Evolutionary conservation across 768 basidiomycete species (phyloP).

Genomic region (Leccinum pellstonianum): DNA sequence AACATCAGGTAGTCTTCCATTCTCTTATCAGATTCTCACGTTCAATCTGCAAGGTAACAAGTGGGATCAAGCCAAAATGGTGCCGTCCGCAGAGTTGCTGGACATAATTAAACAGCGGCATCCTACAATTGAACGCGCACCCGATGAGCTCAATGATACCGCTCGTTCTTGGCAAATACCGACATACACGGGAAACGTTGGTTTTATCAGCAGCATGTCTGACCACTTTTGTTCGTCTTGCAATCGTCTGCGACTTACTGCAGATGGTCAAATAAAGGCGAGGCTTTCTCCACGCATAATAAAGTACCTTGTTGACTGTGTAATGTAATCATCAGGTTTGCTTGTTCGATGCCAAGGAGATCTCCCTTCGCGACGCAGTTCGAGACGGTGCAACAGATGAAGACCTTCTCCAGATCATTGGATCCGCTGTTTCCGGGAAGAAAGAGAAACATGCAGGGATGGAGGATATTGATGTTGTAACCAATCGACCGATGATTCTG

Average conservation of each 20-base stretch:
- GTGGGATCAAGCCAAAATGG: constrained; percentile 82
- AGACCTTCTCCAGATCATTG: constrained; percentile 59
- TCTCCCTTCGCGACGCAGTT: constrained; percentile 76
- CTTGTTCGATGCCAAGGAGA: constrained; percentile 80
- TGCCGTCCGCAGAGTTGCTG: constrained; percentile 69
- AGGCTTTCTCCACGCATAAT: constrained; percentile 3
- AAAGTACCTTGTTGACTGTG: background rate
- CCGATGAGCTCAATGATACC: constrained; percentile 77
- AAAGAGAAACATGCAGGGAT: constrained; percentile 83
- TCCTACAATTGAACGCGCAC: constrained; percentile 51
- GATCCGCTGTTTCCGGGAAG: constrained; percentile 65
- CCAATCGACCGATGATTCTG: constrained; percentile 87
- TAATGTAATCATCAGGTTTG: constrained; percentile 63
- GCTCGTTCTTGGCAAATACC: constrained; percentile 77
- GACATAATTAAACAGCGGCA: constrained; percentile 46
- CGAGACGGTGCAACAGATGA: constrained; percentile 63
- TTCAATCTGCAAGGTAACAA: constrained; percentile 60
- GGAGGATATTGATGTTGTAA: constrained; percentile 73
- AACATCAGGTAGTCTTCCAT: constrained; percentile 11
- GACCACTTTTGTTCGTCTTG: constrained; percentile 89
- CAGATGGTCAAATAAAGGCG: constrained; percentile 89
- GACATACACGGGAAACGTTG: constrained; percentile 66
- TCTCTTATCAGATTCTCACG: constrained; percentile 2
- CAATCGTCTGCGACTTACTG: constrained; percentile 82
- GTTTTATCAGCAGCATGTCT: constrained; percentile 96